Evolutionary conservation across 352 stramenopile species (phyloP), one percentile per base, ranked within the genome.

Genomic region (Lagenidium sp.): DNA sequence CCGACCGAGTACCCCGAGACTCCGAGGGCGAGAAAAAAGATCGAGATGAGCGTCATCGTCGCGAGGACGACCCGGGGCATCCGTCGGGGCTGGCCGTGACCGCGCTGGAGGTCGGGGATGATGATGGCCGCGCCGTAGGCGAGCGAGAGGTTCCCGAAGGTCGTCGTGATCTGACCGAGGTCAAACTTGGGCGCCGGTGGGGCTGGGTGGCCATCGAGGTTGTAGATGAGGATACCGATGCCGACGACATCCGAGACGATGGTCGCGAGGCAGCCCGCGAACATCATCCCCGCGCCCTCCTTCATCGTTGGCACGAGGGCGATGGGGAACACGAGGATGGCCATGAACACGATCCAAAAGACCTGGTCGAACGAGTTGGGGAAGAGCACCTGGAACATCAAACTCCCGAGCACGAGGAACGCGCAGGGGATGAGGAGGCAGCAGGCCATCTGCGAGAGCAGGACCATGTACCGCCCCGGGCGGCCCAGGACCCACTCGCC

Each of bases 51-150:
- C 3, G 44, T 62, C 23, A 86, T 44, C 3, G 73, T 83, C 2
- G 78, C 63, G 19, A 48, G 42, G 13, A 84, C 65, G 10, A 86
- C 63, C 11, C 68, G 65, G 1, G 74, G 74, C 74, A 86, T 84
- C 24, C 70, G 65, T 11, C 57, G 55, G 0, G 74, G 74, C 25
- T n/a, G n/a, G n/a, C n/a, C n/a, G n/a, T n/a, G n/a, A n/a, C n/a
- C n/a, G n/a, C n/a, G n/a, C n/a, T n/a, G n/a, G n/a, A n/a, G n/a
- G n/a, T n/a, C n/a, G n/a, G n/a, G n/a, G n/a, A n/a, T n/a, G n/a
- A n/a, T n/a, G n/a, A n/a, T n/a, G n/a, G n/a, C n/a, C n/a, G n/a
- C n/a, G n/a, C n/a, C n/a, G n/a, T n/a, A n/a, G n/a, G n/a, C n/a
- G n/a, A n/a, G n/a, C n/a, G n/a, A n/a, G n/a, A n/a, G n/a, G n/a